Conservation (phyloP, 495 filamentous ascomycete species). For the Schizothecium vesticola region DNA sequence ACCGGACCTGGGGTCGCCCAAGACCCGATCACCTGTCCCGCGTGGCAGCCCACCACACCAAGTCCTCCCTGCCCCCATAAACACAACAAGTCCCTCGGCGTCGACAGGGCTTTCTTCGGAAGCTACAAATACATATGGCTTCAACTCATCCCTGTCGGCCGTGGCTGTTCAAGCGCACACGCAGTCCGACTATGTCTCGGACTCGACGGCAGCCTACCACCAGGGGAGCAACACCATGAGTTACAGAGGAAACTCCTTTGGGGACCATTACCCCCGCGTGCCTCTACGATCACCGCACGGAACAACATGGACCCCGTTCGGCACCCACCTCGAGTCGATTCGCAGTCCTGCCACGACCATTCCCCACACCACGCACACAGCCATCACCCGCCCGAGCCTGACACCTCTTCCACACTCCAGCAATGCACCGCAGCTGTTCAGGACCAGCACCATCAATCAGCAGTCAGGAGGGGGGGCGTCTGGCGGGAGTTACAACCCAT, state of each 20-base stretch:
- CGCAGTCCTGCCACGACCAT: constrained; percentile 34
- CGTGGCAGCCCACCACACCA: constrained; percentile 36
- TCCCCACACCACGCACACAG: constrained; percentile 23
- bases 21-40: constrained; percentile 41
- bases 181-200: constrained; percentile 27
- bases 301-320: constrained; percentile 41
- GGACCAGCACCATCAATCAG: constrained; percentile 76
- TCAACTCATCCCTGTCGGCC: constrained; percentile 36
- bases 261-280: constrained; percentile 42
- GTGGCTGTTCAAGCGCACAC: constrained; percentile 25
- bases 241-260: constrained; percentile 39
- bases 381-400: constrained; percentile 38
- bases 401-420: constrained; percentile 31
- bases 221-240: constrained; percentile 45
- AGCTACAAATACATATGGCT: constrained; percentile 45
- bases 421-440: constrained; percentile 63
- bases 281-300: constrained; percentile 46
- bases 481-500: constrained; percentile 63
- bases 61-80: constrained; percentile 20
- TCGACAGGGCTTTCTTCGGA: constrained; percentile 22
- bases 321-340: constrained; percentile 34
- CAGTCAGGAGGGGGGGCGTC: constrained; percentile 36
- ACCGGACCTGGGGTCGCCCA: constrained; percentile 43
- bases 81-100: constrained; percentile 27
- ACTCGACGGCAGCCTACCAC: constrained; percentile 27